Percentiles rank a stretch among this genome's conserved stretches.
Evolutionary conservation across 2,329 filamentous ascomycete genomes (phyloP).

Genomic region (Aureobasidium sp.): DNA sequence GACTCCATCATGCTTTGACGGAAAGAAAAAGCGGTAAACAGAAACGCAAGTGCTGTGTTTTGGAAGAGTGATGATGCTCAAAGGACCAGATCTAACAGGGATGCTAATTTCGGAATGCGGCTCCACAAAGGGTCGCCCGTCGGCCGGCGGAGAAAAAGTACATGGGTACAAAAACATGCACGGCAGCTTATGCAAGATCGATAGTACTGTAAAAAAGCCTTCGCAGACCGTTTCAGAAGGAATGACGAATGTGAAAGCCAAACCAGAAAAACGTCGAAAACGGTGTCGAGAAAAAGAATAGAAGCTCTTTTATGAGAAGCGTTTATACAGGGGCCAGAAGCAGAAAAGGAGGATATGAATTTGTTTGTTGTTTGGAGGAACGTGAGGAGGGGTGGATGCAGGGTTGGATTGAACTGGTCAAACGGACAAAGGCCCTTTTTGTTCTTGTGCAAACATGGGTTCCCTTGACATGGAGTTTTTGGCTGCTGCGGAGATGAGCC

Average conservation of each 20-base stretch:
- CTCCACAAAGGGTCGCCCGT: neutral
- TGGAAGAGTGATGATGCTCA: neutral
- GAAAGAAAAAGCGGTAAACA: no score
- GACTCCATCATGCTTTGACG: no score
- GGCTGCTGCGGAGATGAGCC: constrained; percentile 1
- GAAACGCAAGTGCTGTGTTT: neutral
- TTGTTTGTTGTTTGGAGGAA: neutral
- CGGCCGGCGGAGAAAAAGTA: neutral
- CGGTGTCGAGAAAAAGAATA: neutral
- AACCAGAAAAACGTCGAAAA: neutral
- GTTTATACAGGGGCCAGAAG: constrained; percentile 11
- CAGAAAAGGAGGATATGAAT: neutral
- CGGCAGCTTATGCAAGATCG: constrained; percentile 5
- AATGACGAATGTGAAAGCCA: constrained; percentile 14
- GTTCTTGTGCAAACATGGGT: constrained; percentile 7
- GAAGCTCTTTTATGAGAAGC: neutral
- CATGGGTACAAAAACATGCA: neutral
- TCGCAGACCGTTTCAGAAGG: no score
- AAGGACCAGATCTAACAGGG: neutral
- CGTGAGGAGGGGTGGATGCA: neutral
- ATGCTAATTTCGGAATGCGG: neutral
- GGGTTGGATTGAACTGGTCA: no score
- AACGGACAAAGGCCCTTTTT: neutral
- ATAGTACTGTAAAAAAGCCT: no score
- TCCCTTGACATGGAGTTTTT: neutral